phyloP scores from a whole-genome alignment of 208 protist species.

The Leptomonas seymouri region DNA sequence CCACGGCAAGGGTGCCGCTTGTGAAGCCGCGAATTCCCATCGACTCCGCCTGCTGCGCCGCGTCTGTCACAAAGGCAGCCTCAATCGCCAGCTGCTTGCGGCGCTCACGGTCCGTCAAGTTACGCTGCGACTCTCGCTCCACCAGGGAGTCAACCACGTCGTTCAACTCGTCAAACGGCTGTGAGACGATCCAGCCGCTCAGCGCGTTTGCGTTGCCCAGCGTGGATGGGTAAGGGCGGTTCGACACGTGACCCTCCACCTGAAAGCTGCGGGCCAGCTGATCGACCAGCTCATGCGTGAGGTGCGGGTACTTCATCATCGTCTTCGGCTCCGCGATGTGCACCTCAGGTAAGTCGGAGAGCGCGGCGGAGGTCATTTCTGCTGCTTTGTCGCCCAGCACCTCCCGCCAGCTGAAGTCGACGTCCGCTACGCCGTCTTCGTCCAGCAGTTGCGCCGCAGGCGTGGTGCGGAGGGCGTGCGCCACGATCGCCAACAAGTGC shows the following conservation, averaged over 20 bases:
- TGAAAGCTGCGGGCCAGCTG: constrained; percentile 64
- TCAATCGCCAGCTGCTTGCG: constrained; percentile 56
- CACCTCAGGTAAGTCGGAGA: constrained; percentile 56
- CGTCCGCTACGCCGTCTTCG: constrained; percentile 53
- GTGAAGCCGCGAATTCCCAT: constrained; percentile 87
- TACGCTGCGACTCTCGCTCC: constrained; percentile 52
- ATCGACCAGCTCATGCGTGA: constrained; percentile 84
- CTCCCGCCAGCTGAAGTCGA: constrained; percentile 51
- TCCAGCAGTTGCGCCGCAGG: constrained; percentile 58
- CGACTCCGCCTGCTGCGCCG: constrained; percentile 81
- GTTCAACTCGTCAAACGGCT: constrained; percentile 80
- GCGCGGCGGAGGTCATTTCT: constrained; percentile 36
- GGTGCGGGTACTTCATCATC: constrained; percentile 49
- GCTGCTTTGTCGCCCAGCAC: constrained; percentile 37
- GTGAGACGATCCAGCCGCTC: constrained; percentile 70
- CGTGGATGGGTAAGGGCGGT: constrained; percentile 47
- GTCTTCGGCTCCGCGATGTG: constrained; percentile 24
- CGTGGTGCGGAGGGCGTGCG: constrained; percentile 45
- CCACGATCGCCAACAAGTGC: constrained; percentile 65
- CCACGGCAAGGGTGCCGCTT: constrained; percentile 55
- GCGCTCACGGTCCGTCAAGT: constrained; percentile 67
- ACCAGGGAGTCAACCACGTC: constrained; percentile 74
- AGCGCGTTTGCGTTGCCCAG: constrained; percentile 83
- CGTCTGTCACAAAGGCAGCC: constrained; percentile 74
- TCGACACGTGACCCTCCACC: constrained; percentile 44